A percentile compares a stretch with the other conserved stretches of the same genome.
Conservation (phyloP, 2,329 filamentous ascomycete species). For the Escovopsis weberi region DNA sequence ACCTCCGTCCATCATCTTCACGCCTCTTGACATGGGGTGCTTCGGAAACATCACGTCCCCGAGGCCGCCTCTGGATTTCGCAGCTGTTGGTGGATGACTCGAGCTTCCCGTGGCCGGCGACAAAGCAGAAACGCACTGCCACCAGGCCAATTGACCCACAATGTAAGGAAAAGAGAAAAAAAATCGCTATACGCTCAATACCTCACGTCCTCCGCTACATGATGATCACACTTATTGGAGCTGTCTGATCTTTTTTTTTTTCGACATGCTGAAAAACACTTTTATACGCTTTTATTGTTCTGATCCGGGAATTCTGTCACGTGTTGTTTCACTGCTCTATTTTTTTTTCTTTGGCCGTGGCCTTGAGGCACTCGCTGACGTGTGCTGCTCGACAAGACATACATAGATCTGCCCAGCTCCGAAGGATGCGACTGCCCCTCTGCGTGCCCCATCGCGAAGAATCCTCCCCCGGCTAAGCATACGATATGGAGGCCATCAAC, state of each 20-base stretch:
- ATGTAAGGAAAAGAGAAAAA: slow-evolving; percentile 2
- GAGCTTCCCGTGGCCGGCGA: too few species aligned
- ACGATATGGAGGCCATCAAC: slow-evolving; percentile 28
- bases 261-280: slow-evolving; percentile 40
- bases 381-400: background rate
- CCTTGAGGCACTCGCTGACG: slow-evolving; percentile 2
- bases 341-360: too few species aligned
- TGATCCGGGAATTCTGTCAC: slow-evolving; percentile 13
- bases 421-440: slow-evolving; percentile 11
- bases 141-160: too few species aligned
- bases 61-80: too few species aligned
- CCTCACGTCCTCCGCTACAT: slow-evolving; percentile 12
- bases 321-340: too few species aligned
- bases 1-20: background rate
- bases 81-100: too few species aligned
- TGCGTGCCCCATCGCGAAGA: slow-evolving; percentile 1
- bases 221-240: slow-evolving; percentile 55
- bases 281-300: slow-evolving; percentile 41
- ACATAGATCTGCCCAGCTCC: background rate
- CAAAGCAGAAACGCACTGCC: too few species aligned
- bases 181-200: background rate
- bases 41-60: too few species aligned
- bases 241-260: slow-evolving; percentile 46
- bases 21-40: background rate
- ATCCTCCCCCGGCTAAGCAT: slow-evolving; percentile 4